These are phyloP conservation scores for Phytopythium aichiense DNA, from an alignment of 352 stramenopile species.

Conservation along the genomic window DNA sequence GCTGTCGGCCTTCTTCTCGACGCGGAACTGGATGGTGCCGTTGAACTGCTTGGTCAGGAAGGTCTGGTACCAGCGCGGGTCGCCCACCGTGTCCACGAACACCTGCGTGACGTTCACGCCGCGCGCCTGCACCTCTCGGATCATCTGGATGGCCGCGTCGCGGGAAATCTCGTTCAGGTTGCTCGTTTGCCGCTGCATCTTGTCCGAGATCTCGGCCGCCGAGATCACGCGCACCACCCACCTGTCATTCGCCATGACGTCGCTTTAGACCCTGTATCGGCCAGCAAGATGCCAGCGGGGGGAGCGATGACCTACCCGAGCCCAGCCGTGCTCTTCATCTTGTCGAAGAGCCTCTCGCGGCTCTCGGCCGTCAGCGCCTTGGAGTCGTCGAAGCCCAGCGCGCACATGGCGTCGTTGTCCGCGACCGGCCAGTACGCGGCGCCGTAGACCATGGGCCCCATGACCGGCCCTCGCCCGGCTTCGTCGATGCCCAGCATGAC, in stretches of 20 bases:
- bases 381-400: constrained; percentile 93
- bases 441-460: constrained; percentile 95
- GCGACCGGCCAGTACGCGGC: constrained; percentile 87
- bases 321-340: constrained; percentile 70
- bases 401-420: constrained; percentile 71
- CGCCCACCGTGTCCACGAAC: constrained; percentile 95
- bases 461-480: constrained; percentile 90
- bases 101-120: constrained; percentile 87
- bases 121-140: constrained; percentile 84
- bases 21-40: constrained; percentile 89
- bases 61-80: constrained; percentile 87
- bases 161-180: constrained; percentile 95
- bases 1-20: constrained; percentile 96
- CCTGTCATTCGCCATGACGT: constrained; percentile 22
- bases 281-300: background rate
- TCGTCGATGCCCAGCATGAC: constrained; percentile 95
- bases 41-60: constrained; percentile 91
- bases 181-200: constrained; percentile 90
- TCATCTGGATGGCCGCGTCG: constrained; percentile 91
- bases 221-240: constrained; percentile 91
- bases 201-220: constrained; percentile 92
- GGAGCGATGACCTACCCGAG: constrained; percentile 43
- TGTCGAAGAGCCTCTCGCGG: constrained; percentile 84
- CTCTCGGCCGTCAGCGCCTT: constrained; percentile 89
- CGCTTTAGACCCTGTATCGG: background rate